Evolutionary conservation across 2,329 filamentous ascomycete genomes (phyloP).

Genomic region (Pseudocercospora macadamiae): DNA sequence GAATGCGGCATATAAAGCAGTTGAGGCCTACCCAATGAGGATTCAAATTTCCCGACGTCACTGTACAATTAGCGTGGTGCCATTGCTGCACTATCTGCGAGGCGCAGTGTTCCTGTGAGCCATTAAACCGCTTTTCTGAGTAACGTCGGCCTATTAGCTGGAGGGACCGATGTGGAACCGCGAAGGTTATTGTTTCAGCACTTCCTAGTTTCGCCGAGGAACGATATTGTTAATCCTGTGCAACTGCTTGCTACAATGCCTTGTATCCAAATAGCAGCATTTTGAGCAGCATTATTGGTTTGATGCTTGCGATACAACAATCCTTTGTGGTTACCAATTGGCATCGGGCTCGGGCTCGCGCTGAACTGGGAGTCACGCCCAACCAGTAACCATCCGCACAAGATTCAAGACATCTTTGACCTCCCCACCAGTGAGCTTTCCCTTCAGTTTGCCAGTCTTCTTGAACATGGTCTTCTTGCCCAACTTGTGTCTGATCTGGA

Average conservation of each 20-base stretch:
- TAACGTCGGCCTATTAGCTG: not conserved
- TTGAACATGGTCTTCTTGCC: too few relatives aligned
- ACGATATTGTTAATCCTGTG: not conserved
- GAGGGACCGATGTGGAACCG: not conserved
- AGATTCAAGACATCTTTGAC: not conserved
- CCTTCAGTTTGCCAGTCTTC: not conserved
- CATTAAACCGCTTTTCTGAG: not conserved
- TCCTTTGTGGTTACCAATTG: too few relatives aligned
- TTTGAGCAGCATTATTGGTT: too few relatives aligned
- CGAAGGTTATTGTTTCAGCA: constrained; percentile 3
- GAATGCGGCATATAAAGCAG: constrained; percentile 1
- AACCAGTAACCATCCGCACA: too few relatives aligned
- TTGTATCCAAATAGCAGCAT: not conserved
- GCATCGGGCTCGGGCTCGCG: too few relatives aligned
- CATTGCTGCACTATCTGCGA: not conserved
- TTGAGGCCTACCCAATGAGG: not conserved
- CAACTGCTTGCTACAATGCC: not conserved
- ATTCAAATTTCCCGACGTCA: not conserved
- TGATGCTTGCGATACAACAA: too few relatives aligned
- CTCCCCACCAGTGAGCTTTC: not conserved
- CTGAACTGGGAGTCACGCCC: too few relatives aligned
- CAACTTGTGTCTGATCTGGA: not conserved
- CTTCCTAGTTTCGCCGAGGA: not conserved
- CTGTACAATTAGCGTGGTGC: not conserved
- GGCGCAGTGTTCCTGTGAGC: constrained; percentile 1